These are phyloP conservation scores for Leptoxyphium fumago DNA, from an alignment of 2,329 filamentous ascomycete genomes.

Conservation along the genomic window DNA sequence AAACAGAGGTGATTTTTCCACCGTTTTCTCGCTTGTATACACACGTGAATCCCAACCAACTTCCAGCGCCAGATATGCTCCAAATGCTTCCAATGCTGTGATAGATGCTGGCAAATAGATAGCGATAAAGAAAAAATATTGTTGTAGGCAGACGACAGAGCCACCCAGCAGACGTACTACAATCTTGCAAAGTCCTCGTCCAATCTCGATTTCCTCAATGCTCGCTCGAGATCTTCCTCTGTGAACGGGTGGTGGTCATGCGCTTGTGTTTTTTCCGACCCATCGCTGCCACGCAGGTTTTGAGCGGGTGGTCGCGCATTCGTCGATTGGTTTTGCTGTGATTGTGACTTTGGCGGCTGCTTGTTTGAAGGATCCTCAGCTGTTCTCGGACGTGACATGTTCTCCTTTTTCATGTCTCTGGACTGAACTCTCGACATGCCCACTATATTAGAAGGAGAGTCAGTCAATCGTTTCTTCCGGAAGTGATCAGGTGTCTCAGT, in stretches of 20 bases:
- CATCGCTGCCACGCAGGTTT: background rate
- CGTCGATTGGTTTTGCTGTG: no score
- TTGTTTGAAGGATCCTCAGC: constrained; percentile 7
- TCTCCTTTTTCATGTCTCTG: constrained; percentile 9
- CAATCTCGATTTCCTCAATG: constrained; percentile 27
- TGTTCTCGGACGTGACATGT: constrained; percentile 13
- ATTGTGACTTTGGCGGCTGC: no score
- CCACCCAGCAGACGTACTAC: no score
- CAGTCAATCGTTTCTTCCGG: background rate
- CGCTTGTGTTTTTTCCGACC: constrained; percentile 13
- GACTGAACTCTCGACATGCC: constrained; percentile 21
- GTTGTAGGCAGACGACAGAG: no score
- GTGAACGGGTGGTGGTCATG: constrained; percentile 27
- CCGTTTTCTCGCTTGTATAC: no score
- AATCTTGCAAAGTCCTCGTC: constrained; percentile 5
- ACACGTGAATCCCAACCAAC: no score
- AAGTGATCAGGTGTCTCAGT: constrained; percentile 1
- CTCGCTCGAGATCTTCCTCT: constrained; percentile 29
- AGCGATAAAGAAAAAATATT: no score
- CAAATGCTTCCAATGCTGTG: no score
- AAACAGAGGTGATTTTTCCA: no score
- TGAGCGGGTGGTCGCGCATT: constrained; percentile 10
- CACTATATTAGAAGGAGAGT: constrained; percentile 8
- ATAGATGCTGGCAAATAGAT: no score
- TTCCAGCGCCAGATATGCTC: no score